Evolutionary conservation across 2,329 filamentous ascomycete species (phyloP).

Genomic region (Sclerotinia nivalis): DNA sequence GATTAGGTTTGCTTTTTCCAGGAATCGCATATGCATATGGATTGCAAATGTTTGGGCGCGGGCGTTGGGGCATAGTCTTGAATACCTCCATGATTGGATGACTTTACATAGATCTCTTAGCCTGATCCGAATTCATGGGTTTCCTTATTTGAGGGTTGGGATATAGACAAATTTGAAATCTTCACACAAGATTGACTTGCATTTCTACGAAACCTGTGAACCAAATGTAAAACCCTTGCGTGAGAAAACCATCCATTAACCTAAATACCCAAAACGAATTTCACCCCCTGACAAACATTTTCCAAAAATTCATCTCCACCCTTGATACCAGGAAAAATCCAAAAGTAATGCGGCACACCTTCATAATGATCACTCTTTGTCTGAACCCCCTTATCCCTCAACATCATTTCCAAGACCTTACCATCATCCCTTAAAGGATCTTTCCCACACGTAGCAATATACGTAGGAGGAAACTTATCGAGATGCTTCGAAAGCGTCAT

Average conservation of each 20-base stretch:
- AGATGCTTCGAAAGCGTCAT: slow-evolving; percentile 9
- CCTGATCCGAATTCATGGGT: not conserved
- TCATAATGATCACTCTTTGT: slow-evolving; percentile 38
- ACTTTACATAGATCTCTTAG: not conserved
- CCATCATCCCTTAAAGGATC: slow-evolving; percentile 25
- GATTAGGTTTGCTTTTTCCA: not conserved
- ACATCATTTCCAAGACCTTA: slow-evolving; percentile 35
- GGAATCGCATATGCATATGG: not conserved
- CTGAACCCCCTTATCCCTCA: slow-evolving; percentile 36
- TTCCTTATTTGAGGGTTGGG: not conserved
- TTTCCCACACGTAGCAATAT: slow-evolving; percentile 11
- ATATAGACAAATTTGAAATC: not conserved
- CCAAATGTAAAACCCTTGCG: not conserved
- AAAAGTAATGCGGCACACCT: slow-evolving; percentile 41
- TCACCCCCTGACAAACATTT: slow-evolving; percentile 10
- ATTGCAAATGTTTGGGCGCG: not conserved
- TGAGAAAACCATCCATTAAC: not conserved
- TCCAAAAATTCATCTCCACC: slow-evolving; percentile 6
- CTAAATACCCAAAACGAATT: slow-evolving; percentile 9
- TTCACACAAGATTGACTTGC: not conserved
- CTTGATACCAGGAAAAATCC: not conserved
- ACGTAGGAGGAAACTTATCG: slow-evolving; percentile 5
- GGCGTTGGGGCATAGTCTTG: slow-evolving; percentile 4
- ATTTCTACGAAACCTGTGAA: not conserved
- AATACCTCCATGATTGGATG: slow-evolving; percentile 3